Conservation (phyloP, 345 rosid species). For the Barbarea vulgaris region DNA sequence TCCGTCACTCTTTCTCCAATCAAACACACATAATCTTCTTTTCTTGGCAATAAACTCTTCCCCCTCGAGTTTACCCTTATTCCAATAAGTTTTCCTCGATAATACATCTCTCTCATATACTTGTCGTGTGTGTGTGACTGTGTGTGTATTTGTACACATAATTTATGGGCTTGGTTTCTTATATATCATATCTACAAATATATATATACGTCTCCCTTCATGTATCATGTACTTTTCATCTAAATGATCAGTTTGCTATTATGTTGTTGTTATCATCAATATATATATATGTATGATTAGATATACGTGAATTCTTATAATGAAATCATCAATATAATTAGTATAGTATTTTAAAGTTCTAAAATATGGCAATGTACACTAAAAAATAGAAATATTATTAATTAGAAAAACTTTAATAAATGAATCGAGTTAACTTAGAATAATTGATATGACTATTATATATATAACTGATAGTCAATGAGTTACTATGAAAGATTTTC, state of each 20-base stretch:
- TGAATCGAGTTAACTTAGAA: background rate
- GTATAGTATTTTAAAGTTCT: background rate
- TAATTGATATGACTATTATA: too few relatives aligned
- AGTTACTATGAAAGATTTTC: background rate
- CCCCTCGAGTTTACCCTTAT: constrained; percentile 39
- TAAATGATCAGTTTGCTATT: constrained; percentile 7
- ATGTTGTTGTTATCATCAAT: background rate
- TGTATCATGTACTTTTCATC: background rate
- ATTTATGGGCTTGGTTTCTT: constrained; percentile 23
- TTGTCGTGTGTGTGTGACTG: constrained; percentile 14
- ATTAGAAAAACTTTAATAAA: too few relatives aligned
- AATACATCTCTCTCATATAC: constrained; percentile 22
- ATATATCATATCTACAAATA: background rate
- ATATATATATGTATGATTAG: background rate
- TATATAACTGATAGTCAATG: background rate
- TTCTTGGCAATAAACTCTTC: constrained; percentile 44
- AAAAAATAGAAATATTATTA: background rate
- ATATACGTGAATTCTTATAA: background rate
- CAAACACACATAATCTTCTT: constrained; percentile 37
- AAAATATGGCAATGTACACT: background rate
- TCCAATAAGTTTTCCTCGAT: constrained; percentile 23
- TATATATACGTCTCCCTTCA: background rate
- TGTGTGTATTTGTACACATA: constrained; percentile 32
- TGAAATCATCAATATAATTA: background rate
- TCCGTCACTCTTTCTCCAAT: constrained; percentile 66